phyloP scores from a whole-genome alignment of 805 yeast species.

The Kodamaea kaohsiungensis region DNA sequence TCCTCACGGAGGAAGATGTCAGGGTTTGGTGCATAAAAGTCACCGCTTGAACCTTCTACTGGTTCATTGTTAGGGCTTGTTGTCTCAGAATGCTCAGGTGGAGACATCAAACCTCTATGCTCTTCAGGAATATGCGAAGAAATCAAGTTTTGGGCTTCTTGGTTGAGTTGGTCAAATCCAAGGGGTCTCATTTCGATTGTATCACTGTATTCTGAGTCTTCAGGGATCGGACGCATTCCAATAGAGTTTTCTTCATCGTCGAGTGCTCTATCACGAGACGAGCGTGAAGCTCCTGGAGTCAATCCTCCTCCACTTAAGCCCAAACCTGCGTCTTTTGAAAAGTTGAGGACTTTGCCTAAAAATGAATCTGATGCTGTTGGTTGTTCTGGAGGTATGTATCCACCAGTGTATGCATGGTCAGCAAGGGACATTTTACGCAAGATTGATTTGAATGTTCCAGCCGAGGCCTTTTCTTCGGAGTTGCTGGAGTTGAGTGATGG shows the following conservation, averaged over 20 bases:
- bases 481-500: conserved; percentile 1
- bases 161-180: conserved; percentile 42
- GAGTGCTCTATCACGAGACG: conserved; percentile 14
- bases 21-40: conserved; percentile 45
- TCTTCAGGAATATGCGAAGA: conserved; percentile 44
- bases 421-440: conserved; percentile 38
- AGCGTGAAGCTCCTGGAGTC: conserved; percentile 39
- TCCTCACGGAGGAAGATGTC: conserved; percentile 36
- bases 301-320: conserved; percentile 43
- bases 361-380: conserved; percentile 37
- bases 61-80: not conserved
- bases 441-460: conserved; percentile 23
- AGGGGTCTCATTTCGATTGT: conserved; percentile 48
- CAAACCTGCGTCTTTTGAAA: conserved; percentile 24
- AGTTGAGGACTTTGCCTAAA: conserved; percentile 36
- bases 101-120: not conserved
- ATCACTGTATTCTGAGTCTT: conserved; percentile 18
- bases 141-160: conserved; percentile 58
- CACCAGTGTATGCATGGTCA: conserved; percentile 29
- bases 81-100: not conserved
- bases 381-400: conserved; percentile 16
- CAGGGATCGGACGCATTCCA: conserved; percentile 11
- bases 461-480: conserved; percentile 1
- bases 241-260: conserved; percentile 25
- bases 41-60: not conserved